A percentile compares a stretch with the other conserved stretches of the same genome.
These are phyloP conservation scores for Alternaria brassicicola DNA, from an alignment of 2,329 filamentous ascomycete genomes.

Conservation along the genomic window DNA sequence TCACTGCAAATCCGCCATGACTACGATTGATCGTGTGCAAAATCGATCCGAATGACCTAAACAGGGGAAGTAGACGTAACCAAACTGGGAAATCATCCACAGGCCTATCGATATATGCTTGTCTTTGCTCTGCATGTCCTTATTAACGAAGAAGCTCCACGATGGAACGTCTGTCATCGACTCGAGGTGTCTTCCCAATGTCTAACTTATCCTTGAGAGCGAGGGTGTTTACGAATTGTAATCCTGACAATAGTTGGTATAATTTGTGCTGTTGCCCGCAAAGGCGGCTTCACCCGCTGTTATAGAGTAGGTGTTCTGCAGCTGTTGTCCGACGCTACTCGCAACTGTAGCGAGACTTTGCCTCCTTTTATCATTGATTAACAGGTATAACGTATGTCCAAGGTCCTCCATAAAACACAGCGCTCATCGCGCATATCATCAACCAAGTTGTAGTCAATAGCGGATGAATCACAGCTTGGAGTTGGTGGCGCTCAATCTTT, in stretches of 20 bases:
- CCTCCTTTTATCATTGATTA: not conserved
- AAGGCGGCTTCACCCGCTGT: too few relatives aligned
- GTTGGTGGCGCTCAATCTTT: not conserved
- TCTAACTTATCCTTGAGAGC: not conserved
- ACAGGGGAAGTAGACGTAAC: not conserved
- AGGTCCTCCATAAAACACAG: not conserved
- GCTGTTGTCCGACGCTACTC: too few relatives aligned
- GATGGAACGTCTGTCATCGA: not conserved
- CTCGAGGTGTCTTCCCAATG: not conserved
- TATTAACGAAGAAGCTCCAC: not conserved
- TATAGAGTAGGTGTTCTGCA: not conserved
- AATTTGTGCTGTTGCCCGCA: too few relatives aligned
- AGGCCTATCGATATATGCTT: not conserved
- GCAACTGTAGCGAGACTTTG: not conserved
- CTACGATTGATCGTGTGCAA: not conserved
- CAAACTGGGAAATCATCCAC: not conserved
- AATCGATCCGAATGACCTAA: not conserved
- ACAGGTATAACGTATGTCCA: not conserved
- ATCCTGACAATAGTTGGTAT: too few relatives aligned
- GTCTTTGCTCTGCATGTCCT: not conserved
- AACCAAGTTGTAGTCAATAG: not conserved
- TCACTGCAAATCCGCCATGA: not conserved
- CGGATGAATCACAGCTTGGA: not conserved
- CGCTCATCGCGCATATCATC: not conserved
- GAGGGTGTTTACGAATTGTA: not conserved